A percentile compares a stretch with the other conserved stretches of the same genome.
Conservation (phyloP, 352 stramenopile species). For the Globisporangium parvum region DNA sequence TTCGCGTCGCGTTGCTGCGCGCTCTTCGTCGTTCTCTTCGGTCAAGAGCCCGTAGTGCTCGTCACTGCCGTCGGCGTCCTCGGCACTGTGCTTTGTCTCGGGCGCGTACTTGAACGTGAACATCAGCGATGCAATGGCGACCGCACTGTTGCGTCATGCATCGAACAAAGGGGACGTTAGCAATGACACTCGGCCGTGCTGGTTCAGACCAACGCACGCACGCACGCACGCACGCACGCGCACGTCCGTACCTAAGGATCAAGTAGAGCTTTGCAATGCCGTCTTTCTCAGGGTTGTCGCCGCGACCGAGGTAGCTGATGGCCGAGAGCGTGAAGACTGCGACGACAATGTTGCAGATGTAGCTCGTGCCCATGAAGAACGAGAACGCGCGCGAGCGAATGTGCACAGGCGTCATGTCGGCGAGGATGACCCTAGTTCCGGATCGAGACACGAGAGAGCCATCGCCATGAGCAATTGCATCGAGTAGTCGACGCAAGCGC, state of each 20-base stretch:
- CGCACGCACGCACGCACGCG: conserved; percentile 2
- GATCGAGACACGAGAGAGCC: neutral
- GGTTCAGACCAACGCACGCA: no score
- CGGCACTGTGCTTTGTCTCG: conserved; percentile 52
- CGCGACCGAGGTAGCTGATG: conserved; percentile 65
- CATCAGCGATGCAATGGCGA: conserved; percentile 28
- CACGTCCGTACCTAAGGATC: conserved; percentile 41
- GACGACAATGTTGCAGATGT: conserved; percentile 81
- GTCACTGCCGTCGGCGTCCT: conserved; percentile 20
- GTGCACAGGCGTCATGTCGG: conserved; percentile 84
- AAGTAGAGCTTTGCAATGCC: conserved; percentile 84
- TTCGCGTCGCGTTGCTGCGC: conserved; percentile 23
- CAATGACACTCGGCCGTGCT: neutral
- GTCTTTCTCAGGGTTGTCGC: conserved; percentile 65
- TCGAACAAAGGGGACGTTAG: no score
- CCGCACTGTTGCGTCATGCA: conserved; percentile 16
- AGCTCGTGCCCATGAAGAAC: conserved; percentile 83
- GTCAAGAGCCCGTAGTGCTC: conserved; percentile 33
- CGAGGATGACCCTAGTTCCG: conserved; percentile 65
- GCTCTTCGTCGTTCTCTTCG: conserved; percentile 24
- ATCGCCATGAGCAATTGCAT: neutral
- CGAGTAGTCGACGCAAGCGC: neutral
- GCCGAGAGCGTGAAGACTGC: conserved; percentile 71
- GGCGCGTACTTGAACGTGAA: conserved; percentile 53
- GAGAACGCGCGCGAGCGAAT: conserved; percentile 79